These are phyloP conservation scores for Colletotrichum destructivum DNA, from an alignment of 2,329 filamentous ascomycete species.

Conservation along the genomic window DNA sequence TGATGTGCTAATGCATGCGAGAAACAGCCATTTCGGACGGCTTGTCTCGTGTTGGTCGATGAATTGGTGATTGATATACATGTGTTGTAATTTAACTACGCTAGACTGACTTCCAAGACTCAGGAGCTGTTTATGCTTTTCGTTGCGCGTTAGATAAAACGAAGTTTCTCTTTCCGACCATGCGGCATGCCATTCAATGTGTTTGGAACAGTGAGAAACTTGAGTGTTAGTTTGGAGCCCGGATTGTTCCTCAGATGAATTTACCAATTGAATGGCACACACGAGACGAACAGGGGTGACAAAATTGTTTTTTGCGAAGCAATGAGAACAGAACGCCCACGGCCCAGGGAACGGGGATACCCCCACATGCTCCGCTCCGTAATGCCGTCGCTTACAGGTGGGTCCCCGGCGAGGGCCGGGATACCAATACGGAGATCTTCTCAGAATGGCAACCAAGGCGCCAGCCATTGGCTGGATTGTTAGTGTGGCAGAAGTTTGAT, in stretches of 20 bases:
- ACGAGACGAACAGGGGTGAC: background rate
- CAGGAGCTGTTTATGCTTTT: too few relatives aligned
- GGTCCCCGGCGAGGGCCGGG: background rate
- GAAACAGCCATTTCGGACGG: too few relatives aligned
- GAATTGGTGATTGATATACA: too few relatives aligned
- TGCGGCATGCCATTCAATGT: too few relatives aligned
- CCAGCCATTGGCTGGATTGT: conserved; percentile 26
- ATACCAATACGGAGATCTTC: conserved; percentile 4
- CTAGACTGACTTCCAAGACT: background rate
- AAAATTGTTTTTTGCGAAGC: background rate
- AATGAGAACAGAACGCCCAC: background rate
- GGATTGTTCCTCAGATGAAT: background rate
- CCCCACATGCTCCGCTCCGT: conserved; percentile 14
- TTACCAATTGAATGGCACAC: background rate
- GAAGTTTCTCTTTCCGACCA: too few relatives aligned
- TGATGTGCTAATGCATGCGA: too few relatives aligned
- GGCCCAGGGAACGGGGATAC: background rate
- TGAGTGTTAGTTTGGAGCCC: too few relatives aligned
- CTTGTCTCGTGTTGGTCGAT: too few relatives aligned
- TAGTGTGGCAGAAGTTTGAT: background rate
- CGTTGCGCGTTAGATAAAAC: too few relatives aligned
- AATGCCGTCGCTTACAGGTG: background rate
- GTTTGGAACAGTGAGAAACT: too few relatives aligned
- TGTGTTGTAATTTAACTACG: too few relatives aligned
- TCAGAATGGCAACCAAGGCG: conserved; percentile 30